Base-by-base conservation (phyloP, 139 green algal species). In the Micractinium sp. region DNA sequence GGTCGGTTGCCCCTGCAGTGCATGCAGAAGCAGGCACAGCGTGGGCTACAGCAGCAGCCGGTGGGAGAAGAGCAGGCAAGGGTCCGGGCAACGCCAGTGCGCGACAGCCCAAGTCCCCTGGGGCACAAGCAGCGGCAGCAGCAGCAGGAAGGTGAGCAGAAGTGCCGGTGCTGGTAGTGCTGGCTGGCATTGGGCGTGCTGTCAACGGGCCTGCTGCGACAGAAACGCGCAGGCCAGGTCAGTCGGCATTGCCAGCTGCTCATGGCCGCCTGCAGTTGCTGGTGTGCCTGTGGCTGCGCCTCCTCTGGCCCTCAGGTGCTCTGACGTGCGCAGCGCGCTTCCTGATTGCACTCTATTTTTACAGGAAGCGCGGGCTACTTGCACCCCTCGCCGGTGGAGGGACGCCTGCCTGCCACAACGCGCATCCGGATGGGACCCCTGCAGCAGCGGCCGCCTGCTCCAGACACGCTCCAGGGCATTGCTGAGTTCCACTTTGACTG, bases 371-470 rank as follows among this genome's bases (percentile, higher is more conserved):
- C 14, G 9, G 63, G 22, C 7, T 27, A 71, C 74, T 31, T 81
- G 38, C 22, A n/a, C 13, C 31, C 41, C 27, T 63, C 78, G 36
- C 20, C 33, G 31, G 78, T 15, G 16, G 14, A 67, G 27, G 38
- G 67, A 19, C 16, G 66, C 66, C 39, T 87, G 83, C 83, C 83
- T n/a, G 83, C 83, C 38, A 80, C 83, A 4, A 87, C 83, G 2
- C 83, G 79, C 13, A 61, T 87, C 5, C 83, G 67, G 3, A 67
- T 87, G 63, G 83, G 83, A 0, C 39, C 67, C 0, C 36, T 18
- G 83, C 71, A 66, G 66, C 25, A 29, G 25, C 39, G 39, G 29
- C 39, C 83, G 16, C 66, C 67, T 3, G 4, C 71, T 3, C 9
- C 13, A 16, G 39, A 39, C 83, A 87, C 38, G 0, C 41, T 66